These are phyloP conservation scores for Tetrahymena borealis DNA, from an alignment of 73 alveolate species.

Conservation along the genomic window DNA sequence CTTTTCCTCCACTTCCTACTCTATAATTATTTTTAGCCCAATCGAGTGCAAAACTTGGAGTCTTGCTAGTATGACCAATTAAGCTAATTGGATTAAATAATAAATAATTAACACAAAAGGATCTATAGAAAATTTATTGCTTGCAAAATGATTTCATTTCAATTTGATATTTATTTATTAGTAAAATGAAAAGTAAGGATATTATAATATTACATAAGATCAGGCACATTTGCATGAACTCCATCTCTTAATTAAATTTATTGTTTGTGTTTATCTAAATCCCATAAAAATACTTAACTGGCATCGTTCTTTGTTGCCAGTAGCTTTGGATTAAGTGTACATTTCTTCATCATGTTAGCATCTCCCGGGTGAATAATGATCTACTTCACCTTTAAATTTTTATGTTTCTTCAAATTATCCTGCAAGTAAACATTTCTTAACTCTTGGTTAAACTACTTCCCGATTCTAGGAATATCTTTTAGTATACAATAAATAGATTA, in stretches of 20 bases:
- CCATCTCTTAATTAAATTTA: constrained; percentile 12
- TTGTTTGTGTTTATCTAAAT: constrained; percentile 21
- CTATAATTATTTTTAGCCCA: constrained; percentile 26
- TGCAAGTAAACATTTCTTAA: neutral
- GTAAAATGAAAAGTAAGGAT: no score
- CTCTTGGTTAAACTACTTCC: neutral
- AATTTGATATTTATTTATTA: no score
- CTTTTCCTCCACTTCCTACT: constrained; percentile 44
- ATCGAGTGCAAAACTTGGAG: constrained; percentile 28
- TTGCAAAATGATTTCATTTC: no score
- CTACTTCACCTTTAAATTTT: constrained; percentile 6
- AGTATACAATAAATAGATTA: neutral
- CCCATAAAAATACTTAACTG: constrained; percentile 29
- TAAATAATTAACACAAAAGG: no score
- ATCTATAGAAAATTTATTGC: no score
- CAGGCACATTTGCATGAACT: constrained; percentile 32
- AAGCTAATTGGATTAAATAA: neutral
- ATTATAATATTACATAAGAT: neutral
- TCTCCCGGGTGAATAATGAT: constrained; percentile 46
- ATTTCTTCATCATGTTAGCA: constrained; percentile 19
- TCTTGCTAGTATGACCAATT: constrained; percentile 19
- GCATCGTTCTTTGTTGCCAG: constrained; percentile 30
- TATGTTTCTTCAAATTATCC: neutral
- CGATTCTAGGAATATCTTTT: neutral
- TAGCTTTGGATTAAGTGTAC: neutral